Percentiles rank a stretch among this genome's conserved stretches.
Evolutionary conservation across 805 yeast genomes (phyloP).

Genomic region (Candida berthetii): DNA sequence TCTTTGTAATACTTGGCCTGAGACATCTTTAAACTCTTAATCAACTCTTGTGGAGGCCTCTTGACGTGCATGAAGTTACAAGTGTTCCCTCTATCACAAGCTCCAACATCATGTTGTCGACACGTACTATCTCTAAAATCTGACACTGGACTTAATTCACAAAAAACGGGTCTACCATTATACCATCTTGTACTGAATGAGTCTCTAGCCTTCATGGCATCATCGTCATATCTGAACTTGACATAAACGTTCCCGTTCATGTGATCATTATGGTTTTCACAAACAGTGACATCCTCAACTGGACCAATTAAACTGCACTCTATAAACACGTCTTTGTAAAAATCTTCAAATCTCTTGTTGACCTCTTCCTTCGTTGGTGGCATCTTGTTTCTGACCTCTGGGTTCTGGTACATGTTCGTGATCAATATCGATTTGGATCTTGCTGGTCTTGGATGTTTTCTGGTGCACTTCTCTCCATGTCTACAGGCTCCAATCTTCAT

Average conservation of each 20-base stretch:
- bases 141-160: constrained; percentile 72
- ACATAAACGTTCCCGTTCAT: constrained; percentile 83
- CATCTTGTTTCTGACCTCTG: constrained; percentile 30
- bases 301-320: constrained; percentile 47
- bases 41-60: constrained; percentile 41
- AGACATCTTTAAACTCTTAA: constrained; percentile 34
- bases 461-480: constrained; percentile 83
- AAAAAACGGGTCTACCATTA: constrained; percentile 67
- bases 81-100: constrained; percentile 73
- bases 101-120: constrained; percentile 54
- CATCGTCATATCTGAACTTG: constrained; percentile 44
- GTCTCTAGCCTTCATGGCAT: constrained; percentile 56
- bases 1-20: constrained; percentile 24
- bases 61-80: constrained; percentile 86
- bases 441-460: constrained; percentile 63
- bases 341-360: constrained; percentile 47
- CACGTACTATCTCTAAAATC: constrained; percentile 71
- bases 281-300: constrained; percentile 60
- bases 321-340: constrained; percentile 66
- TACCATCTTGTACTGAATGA: constrained; percentile 79
- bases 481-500: constrained; percentile 88
- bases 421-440: constrained; percentile 60
- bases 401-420: constrained; percentile 59
- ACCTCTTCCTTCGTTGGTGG: constrained; percentile 26
- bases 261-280: constrained; percentile 81